Percentiles rank a stretch among this genome's conserved stretches.
These are phyloP conservation scores for Microcyclospora pomicola DNA, from an alignment of 2,329 filamentous ascomycete genomes.

Conservation along the genomic window DNA sequence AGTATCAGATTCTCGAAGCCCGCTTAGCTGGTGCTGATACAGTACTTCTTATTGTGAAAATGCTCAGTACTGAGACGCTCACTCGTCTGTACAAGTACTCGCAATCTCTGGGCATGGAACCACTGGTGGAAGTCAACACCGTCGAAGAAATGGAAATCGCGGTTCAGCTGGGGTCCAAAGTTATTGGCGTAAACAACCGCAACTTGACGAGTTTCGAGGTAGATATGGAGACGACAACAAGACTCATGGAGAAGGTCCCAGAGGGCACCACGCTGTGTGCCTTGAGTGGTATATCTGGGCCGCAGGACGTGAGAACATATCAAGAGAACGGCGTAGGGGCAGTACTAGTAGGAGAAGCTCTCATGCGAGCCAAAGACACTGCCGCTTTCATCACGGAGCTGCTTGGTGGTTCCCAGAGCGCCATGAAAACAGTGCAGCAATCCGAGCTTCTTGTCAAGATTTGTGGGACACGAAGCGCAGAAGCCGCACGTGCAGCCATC, in stretches of 20 bases:
- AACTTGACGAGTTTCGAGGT: conserved; percentile 96
- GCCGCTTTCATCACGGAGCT: conserved; percentile 71
- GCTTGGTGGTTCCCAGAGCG: conserved; percentile 43
- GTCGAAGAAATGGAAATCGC: conserved; percentile 84
- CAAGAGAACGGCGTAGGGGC: conserved; percentile 82
- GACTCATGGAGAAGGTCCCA: conserved; percentile 74
- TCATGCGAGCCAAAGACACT: conserved; percentile 83
- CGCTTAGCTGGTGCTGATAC: conserved; percentile 88
- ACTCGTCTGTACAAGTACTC: conserved; percentile 78
- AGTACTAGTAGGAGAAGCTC: conserved; percentile 83
- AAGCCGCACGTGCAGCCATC: conserved; percentile 67
- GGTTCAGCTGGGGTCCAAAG: conserved; percentile 71
- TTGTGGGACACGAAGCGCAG: conserved; percentile 74
- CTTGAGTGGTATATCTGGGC: conserved; percentile 80
- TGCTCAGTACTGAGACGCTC: conserved; percentile 67
- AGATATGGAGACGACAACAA: conserved; percentile 61
- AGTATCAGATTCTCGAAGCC: conserved; percentile 95
- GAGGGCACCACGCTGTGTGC: conserved; percentile 81
- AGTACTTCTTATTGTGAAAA: conserved; percentile 92
- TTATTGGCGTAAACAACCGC: conserved; percentile 94
- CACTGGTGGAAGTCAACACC: conserved; percentile 90
- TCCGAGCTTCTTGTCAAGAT: conserved; percentile 68
- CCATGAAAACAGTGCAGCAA: conserved; percentile 13
- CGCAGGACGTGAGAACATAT: conserved; percentile 78
- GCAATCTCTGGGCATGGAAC: conserved; percentile 85